Base-by-base conservation (phyloP, 768 basidiomycete species). In the Psilocybe sp. region DNA sequence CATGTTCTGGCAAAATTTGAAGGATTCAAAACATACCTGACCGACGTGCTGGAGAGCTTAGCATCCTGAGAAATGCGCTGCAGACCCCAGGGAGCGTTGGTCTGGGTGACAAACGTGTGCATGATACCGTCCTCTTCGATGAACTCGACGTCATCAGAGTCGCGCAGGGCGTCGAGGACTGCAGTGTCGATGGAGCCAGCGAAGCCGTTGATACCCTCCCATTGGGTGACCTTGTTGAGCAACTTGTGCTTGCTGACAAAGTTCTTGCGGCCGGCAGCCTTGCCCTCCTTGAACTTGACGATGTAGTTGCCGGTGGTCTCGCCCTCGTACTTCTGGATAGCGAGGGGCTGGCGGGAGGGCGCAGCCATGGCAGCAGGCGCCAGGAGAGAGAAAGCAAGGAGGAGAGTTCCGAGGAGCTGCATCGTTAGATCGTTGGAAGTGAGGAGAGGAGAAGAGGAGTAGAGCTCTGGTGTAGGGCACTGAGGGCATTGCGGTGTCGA, bases 101-200 rank as follows among this genome's bases (percentile, higher is more conserved):
- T 18, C 65, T 65, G 65, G 12, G 50, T 55, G 18, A 50, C 47
- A 38, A 55, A 51, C 23, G 57, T 62, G 44, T 60, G 49, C 56
- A 61, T 62, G 44, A 67, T 49, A 19, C 65, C 68, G 44, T 69
- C 68, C 43, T 69, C 64, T n/a, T 57, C 42, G 39, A 69, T 59
- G 23, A 47, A 54, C 35, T 60, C 62, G n/a, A 69, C 64, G 23
- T 63, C 61, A 7, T 51, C 54, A 32, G 51, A 61, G 1, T 63
- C 57, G 18, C 61, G 59, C 19, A 69, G 57, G 4, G 53, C 23
- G 20, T 62, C 58, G 34, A 69, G 55, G 7, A 62, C 51, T 15
- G 53, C 58, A 0, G 53, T 56, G 36, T 61, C 54, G 37, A 64
- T 54, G 15, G 58, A 34, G 65, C 67, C 64, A n/a, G 65, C 64